Base-by-base conservation (phyloP, 345 rosid genomes). In the Populus tremula region DNA sequence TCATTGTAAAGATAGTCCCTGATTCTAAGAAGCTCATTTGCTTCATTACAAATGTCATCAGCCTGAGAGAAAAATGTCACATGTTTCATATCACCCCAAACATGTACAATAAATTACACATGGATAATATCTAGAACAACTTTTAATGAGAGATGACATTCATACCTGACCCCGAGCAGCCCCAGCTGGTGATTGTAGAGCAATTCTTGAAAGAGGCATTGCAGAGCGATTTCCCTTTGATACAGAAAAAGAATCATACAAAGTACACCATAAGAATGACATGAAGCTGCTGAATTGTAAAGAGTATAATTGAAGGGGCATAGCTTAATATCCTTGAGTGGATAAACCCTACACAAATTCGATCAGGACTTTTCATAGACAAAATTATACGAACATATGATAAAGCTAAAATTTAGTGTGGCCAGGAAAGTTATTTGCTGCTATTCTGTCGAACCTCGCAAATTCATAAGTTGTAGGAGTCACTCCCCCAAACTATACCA, bases 131-230 rank as follows among this genome's bases (percentile, higher is more conserved):
- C 29, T 12, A 56, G 13, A 25, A 39, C 25, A 54, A 53, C 8
- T 69, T 38, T 65, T 71, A 65, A 29, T 72, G 27, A 41, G 67
- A 43, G 1, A 47, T 9, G 35, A 53, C 70, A 73, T 62, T 69
- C 72, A 63, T 86, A 92, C 97, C 98, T 91, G 92, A 76, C 94
- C 99, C 69, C 92, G 89, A 62, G 98, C 97, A 76, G 92, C 88
- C 76, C 96, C 91, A 39, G 91, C 91, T 41, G 97, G 94, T 78
- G 93, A 86, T 8, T 84, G 86, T 56, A 95, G 84, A 29, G 89
- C 90, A 43, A 95, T 78, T 82, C 92, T 91, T 70, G 96, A 87
- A 76, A 88, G 86, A 33, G 91, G 95, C 93, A 90, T 87, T 67
- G 91, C 97, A 84, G 83, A 84, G 20, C 91, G 94, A 67, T 90